These are phyloP conservation scores for Colletotrichum abscissum DNA, from an alignment of 2,329 filamentous ascomycete genomes.

Conservation along the genomic window DNA sequence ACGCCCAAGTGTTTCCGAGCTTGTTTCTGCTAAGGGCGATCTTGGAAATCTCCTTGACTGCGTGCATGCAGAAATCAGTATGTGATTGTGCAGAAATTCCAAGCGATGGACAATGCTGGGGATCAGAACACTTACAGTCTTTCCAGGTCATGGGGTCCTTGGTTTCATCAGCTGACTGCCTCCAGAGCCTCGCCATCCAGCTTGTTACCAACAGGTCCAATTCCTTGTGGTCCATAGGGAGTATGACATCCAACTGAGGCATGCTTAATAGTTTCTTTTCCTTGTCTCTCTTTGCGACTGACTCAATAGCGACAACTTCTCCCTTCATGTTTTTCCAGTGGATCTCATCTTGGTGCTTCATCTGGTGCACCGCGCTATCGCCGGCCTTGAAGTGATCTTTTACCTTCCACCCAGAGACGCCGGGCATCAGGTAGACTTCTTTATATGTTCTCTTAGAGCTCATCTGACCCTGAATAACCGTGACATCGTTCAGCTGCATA, in stretches of 20 bases:
- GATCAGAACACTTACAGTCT: constrained; percentile 34
- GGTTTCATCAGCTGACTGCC: constrained; percentile 39
- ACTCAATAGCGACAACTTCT: constrained; percentile 41
- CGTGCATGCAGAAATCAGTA: too few species aligned
- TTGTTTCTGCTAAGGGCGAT: background rate
- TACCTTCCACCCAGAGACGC: constrained; percentile 38
- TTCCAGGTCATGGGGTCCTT: constrained; percentile 41
- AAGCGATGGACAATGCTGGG: background rate
- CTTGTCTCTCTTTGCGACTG: constrained; percentile 36
- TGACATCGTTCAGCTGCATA: background rate
- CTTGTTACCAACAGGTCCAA: constrained; percentile 44
- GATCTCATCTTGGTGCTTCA: constrained; percentile 39
- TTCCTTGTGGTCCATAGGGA: constrained; percentile 38
- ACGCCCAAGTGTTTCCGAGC: background rate
- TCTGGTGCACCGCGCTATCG: constrained; percentile 33
- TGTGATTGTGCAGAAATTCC: too few species aligned
- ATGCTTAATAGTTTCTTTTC: constrained; percentile 33
- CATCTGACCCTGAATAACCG: constrained; percentile 38
- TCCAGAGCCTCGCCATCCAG: constrained; percentile 45
- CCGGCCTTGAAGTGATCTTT: constrained; percentile 40
- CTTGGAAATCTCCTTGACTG: constrained; percentile 18
- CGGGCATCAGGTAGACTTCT: constrained; percentile 36
- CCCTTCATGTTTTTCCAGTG: constrained; percentile 41
- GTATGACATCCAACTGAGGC: constrained; percentile 41
- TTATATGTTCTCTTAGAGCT: constrained; percentile 38